Conservation (phyloP, 2,329 filamentous ascomycete species). For the Colletotrichum sp. region DNA sequence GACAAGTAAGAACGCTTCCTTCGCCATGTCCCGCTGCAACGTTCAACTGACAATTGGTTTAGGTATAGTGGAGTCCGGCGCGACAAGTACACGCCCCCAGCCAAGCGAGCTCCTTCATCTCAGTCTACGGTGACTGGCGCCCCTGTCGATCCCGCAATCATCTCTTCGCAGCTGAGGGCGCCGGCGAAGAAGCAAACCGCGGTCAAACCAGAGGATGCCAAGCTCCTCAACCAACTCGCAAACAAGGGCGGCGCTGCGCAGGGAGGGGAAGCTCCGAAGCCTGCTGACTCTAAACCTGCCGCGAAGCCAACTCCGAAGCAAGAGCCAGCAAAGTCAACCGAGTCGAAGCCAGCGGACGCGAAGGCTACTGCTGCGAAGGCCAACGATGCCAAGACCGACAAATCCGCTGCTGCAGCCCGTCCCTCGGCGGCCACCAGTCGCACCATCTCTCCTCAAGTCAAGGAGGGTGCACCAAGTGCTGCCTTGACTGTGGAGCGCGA, state of each 20-base stretch:
- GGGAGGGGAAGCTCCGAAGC: neutral
- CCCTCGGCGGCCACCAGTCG: conserved; percentile 44
- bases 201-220: conserved; percentile 35
- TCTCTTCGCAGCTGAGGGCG: conserved; percentile 77
- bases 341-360: conserved; percentile 6
- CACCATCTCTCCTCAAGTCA: conserved; percentile 44
- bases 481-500: conserved; percentile 67
- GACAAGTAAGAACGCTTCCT: conserved; percentile 69
- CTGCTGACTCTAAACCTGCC: conserved; percentile 2
- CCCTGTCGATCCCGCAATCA: conserved; percentile 87
- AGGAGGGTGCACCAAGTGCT: conserved; percentile 53
- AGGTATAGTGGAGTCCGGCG: conserved; percentile 93
- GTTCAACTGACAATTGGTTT: neutral
- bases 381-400: conserved; percentile 14
- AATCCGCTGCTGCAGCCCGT: conserved; percentile 29
- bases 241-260: neutral
- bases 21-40: neutral
- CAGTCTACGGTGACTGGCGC: conserved; percentile 77
- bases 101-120: conserved; percentile 78
- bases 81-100: conserved; percentile 89
- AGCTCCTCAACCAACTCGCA: conserved; percentile 5
- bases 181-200: conserved; percentile 45
- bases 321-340: neutral
- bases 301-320: conserved; percentile 9
- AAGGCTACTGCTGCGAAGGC: neutral